Evolutionary conservation across 106 monocot species (phyloP).

Genomic region (Chionographis japonica): DNA sequence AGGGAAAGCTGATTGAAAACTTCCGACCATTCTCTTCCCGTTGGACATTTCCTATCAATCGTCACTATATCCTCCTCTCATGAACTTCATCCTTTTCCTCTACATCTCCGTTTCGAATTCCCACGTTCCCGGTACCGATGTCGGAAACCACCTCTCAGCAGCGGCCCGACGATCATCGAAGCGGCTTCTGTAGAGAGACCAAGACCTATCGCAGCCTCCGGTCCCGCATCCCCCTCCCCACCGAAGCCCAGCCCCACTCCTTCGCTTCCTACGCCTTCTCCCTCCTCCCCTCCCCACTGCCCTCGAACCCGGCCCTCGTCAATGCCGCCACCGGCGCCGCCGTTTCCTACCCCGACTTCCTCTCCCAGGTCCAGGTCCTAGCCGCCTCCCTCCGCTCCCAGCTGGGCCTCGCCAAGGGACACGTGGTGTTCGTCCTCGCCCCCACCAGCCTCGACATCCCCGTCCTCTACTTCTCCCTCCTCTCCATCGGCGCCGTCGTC

Average conservation of each 20-base stretch:
- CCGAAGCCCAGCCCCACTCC: slow-evolving; percentile 17
- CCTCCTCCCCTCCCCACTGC: slow-evolving; percentile 21
- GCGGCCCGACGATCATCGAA: slow-evolving; percentile 23
- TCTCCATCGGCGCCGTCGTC: slow-evolving; percentile 41
- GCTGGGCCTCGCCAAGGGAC: slow-evolving; percentile 22
- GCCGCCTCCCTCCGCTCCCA: slow-evolving; percentile 26
- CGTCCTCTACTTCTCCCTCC: slow-evolving; percentile 33
- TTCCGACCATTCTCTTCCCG: too few species aligned
- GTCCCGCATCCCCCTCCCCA: slow-evolving; percentile 34
- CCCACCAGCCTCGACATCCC: slow-evolving; percentile 13
- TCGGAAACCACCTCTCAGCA: too few species aligned
- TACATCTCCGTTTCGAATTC: too few species aligned
- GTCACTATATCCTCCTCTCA: too few species aligned
- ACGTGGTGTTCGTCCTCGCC: slow-evolving; percentile 32
- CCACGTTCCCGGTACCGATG: too few species aligned
- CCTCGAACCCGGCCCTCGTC: slow-evolving; percentile 24
- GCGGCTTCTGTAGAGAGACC: slow-evolving; percentile 36
- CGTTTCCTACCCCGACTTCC: slow-evolving; percentile 18
- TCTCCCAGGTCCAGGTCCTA: slow-evolving; percentile 24
- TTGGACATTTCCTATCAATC: too few species aligned
- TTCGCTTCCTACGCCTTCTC: slow-evolving; percentile 34
- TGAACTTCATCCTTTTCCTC: too few species aligned
- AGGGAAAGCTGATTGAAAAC: too few species aligned
- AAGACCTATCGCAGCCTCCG: slow-evolving; percentile 53
- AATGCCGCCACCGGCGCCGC: slow-evolving; percentile 22